Evolutionary conservation across 257 asterid species (phyloP).

Genomic region (Prunella vulgaris): DNA sequence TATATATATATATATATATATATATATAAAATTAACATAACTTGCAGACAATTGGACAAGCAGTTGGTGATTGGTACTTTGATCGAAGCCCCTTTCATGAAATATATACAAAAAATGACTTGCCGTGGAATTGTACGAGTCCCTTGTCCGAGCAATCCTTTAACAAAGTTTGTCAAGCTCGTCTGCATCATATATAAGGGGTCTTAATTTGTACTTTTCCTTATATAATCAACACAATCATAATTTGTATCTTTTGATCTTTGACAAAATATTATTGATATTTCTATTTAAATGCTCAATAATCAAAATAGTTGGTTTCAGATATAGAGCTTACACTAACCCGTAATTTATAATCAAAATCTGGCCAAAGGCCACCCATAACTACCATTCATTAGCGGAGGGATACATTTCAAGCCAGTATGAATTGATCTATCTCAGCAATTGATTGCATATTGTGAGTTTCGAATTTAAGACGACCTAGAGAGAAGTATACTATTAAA

Average conservation of each 20-base stretch:
- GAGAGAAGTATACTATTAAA: no score
- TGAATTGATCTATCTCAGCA: no score
- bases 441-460: no score
- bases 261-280: neutral
- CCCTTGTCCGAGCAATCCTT: neutral
- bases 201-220: neutral
- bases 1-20: no score
- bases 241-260: neutral
- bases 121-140: conserved; percentile 15
- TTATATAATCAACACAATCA: neutral
- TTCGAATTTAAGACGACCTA: no score
- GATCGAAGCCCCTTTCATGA: conserved; percentile 16
- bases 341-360: no score
- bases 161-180: neutral
- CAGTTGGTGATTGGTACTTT: conserved; percentile 32
- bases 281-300: no score
- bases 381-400: no score
- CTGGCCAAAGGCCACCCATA: no score
- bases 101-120: conserved; percentile 16
- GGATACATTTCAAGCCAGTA: no score
- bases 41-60: conserved; percentile 28
- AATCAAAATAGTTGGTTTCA: no score
- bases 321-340: no score
- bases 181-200: neutral
- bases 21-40: neutral